These are phyloP conservation scores for Pythium guiyangense DNA, from an alignment of 352 stramenopile genomes.

Conservation along the genomic window DNA sequence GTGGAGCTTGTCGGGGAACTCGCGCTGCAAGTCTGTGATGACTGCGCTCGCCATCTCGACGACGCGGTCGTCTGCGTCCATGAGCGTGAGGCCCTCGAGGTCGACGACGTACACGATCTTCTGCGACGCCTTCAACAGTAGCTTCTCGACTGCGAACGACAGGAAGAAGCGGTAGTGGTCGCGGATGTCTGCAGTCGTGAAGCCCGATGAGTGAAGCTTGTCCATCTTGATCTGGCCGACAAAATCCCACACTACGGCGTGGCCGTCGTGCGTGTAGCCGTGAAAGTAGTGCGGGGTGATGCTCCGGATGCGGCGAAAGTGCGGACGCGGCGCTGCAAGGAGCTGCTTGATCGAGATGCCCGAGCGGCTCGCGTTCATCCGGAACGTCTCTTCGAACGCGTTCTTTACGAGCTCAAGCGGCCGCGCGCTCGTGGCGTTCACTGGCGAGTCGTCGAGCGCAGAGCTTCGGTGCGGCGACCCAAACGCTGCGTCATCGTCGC, in stretches of 20 bases:
- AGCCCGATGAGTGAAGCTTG: constrained; percentile 53
- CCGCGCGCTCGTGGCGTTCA: constrained; percentile 10
- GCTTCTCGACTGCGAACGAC: constrained; percentile 62
- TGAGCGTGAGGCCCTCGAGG: constrained; percentile 68
- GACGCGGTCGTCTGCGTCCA: constrained; percentile 62
- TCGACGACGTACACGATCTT: constrained; percentile 79
- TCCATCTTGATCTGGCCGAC: constrained; percentile 78
- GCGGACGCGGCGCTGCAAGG: constrained; percentile 47
- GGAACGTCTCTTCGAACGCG: constrained; percentile 65
- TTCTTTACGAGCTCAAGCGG: constrained; percentile 60
- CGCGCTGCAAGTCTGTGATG: constrained; percentile 50
- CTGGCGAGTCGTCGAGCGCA: constrained; percentile 23
- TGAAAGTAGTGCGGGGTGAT: constrained; percentile 78
- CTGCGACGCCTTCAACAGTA: constrained; percentile 54
- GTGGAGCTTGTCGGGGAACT: constrained; percentile 61
- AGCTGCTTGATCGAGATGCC: constrained; percentile 27
- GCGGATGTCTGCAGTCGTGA: constrained; percentile 65
- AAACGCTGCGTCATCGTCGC: constrained; percentile 48
- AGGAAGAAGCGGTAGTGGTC: constrained; percentile 79
- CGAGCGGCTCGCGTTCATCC: constrained; percentile 27
- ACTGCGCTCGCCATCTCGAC: constrained; percentile 52
- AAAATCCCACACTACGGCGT: constrained; percentile 78
- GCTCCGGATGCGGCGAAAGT: constrained; percentile 65
- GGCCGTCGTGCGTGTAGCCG: constrained; percentile 58
- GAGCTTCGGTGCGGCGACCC: constrained; percentile 27